Base-by-base conservation (phyloP, 108 stramenopile species). In the Schizochytrium sp. region DNA sequence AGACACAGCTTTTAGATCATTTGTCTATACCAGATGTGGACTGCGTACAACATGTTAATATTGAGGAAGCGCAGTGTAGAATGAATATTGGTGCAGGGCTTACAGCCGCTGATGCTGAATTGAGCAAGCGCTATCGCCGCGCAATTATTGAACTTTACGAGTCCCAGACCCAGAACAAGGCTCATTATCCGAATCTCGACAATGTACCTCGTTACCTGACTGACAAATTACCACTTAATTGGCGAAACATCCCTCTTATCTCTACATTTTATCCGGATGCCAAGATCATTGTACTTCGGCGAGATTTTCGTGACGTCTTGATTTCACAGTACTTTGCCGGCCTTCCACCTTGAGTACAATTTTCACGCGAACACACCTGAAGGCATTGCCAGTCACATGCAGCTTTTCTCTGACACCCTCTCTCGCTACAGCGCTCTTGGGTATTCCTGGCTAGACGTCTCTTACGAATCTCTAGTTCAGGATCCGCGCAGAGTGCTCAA, bases 401-500 rank as follows among this genome's bases (percentile, higher is more conserved):
- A 69, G 28, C 10, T 0, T 0, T 69, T 69, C 28, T 12, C 64
- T 7, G 42, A 69, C 64, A 69, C 64, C 42, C 40, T 69, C 42
- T 38, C 40, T 2, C 2, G 40, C 15, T 69, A 44, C 42, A 7
- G 42, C 12, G 12, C 64, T 8, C 64, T 69, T 38, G 64, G 64
- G 42, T 44, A 69, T 44, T 7, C 10, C 64, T 69, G 64, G 64
- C 64, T 69, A 38, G 64, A 69, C 64, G 64, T 69, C 64, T 7
- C 12, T 8, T 69, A 69, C 64, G 64, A 69, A 15, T 38, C 12
- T 7, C 64, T 69, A 38, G 64, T 69, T 38, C 64, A 44, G 42
- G 64, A 15, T 15, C 64, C 64, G 64, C 12, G 15, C 5, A 38
- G 64, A 7, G 64, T 69, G 19, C 64, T 69, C 12, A 44, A 44